Evolutionary conservation across 2,329 filamentous ascomycete species (phyloP).

Genomic region (Xylaria arbuscula): DNA sequence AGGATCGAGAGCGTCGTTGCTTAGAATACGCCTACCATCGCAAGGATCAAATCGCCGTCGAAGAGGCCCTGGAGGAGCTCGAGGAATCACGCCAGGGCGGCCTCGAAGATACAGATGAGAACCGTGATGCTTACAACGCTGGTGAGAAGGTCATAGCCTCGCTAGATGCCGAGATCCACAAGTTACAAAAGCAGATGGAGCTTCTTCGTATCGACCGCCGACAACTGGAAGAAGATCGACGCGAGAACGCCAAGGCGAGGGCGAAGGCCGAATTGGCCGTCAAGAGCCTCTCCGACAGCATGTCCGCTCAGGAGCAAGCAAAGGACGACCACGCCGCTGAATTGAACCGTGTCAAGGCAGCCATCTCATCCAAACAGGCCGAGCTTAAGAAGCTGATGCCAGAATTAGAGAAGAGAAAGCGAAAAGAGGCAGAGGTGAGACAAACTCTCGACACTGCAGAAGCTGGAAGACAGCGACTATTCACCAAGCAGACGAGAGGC

Average conservation of each 20-base stretch:
- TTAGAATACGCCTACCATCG: conserved; percentile 95
- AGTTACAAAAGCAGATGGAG: conserved; percentile 84
- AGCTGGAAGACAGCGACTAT: conserved; percentile 78
- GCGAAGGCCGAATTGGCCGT: conserved; percentile 89
- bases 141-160: conserved; percentile 82
- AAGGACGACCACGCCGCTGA: conserved; percentile 77
- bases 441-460: conserved; percentile 81
- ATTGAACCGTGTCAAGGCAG: conserved; percentile 75
- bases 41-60: conserved; percentile 83
- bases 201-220: conserved; percentile 85
- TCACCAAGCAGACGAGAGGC: conserved; percentile 91
- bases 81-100: conserved; percentile 85
- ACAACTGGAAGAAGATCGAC: conserved; percentile 90
- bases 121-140: conserved; percentile 78
- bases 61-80: conserved; percentile 81
- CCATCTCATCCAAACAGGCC: conserved; percentile 79
- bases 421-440: conserved; percentile 76
- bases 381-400: conserved; percentile 82
- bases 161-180: conserved; percentile 81
- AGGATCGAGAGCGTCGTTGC: conserved; percentile 90
- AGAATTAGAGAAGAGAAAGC: conserved; percentile 77
- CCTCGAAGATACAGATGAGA: conserved; percentile 84
- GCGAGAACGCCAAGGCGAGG: conserved; percentile 79
- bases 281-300: conserved; percentile 84
- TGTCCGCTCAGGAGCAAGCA: conserved; percentile 79